Base-by-base conservation (phyloP, 2,329 filamentous ascomycete genomes). In the Botrytis elliptica region DNA sequence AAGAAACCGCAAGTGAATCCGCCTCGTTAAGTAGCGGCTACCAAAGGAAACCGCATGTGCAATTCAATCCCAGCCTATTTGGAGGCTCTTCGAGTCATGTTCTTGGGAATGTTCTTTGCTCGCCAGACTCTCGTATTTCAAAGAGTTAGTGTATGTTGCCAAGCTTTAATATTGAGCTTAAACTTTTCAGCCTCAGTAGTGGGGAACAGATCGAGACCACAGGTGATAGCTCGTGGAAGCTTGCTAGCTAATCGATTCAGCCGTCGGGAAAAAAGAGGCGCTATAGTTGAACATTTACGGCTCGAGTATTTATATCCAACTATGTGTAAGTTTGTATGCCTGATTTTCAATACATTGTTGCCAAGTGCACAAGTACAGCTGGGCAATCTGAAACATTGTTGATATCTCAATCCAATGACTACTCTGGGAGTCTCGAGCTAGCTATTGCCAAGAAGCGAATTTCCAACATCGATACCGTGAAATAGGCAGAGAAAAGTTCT, bases 161-260 rank as follows among this genome's bases (percentile, higher is more conserved):
- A 64, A 64, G 25, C 20, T n/a, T 64, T 64, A 29, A 44, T 6
- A 44, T n/a, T 29, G 40, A 64, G 62, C 62, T 64, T 64, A 64
- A 63, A 29, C 16, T 64, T 3, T 64, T 64, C 62, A 64, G 25
- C 62, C 62, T 44, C 62, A 64, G 5, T 12, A 64, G 25, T 64
- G 38, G 6, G 8, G 25, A 40, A 42, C 22, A 10, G 40, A 29
- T 20, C 38, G 6, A 63, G 60, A 63, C 36, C 38, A 63, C 22
- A 63, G 36, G 8, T 16, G 6, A n/a, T 20, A 64, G n/a, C 40
- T 18, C 38, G 25, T 42, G 38, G 62, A n/a, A 64, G 25, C 38
- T 42, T 5, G 29, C 57, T 60, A 25, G 16, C 57, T 36, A 36
- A 60, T 60, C 29, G 9, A 60, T 60, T 60, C 57, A 60, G 29